Conservation (phyloP, 306 rosid species). For the Sechiopsis laciniata region DNA sequence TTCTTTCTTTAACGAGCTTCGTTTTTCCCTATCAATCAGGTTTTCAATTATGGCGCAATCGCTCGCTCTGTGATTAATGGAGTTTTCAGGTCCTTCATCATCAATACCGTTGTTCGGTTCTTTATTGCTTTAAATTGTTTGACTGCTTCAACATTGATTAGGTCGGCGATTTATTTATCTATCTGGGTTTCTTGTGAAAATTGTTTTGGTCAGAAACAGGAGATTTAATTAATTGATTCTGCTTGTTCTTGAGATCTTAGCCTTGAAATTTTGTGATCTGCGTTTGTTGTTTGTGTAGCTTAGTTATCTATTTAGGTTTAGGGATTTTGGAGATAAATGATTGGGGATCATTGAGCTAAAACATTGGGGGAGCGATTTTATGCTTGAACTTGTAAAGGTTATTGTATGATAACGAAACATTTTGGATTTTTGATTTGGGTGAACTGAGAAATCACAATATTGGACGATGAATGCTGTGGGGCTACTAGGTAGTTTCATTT, state of each 20-base stretch:
- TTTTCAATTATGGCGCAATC: background rate
- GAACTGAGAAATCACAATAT: slow-evolving; percentile 8
- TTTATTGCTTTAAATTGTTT: slow-evolving; percentile 6
- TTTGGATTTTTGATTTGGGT: slow-evolving; percentile 25
- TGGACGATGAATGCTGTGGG: slow-evolving; percentile 77
- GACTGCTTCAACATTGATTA: slow-evolving; percentile 7
- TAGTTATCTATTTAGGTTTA: slow-evolving; percentile 10
- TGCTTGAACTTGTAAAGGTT: background rate
- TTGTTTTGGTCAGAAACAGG: slow-evolving; percentile 1
- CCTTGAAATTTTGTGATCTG: slow-evolving; percentile 7
- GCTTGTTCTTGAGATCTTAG: background rate
- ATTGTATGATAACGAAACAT: background rate
- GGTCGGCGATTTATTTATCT: background rate
- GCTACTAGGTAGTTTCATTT: slow-evolving; percentile 62
- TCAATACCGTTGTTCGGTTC: background rate
- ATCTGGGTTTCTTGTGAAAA: slow-evolving; percentile 9
- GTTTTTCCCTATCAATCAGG: background rate
- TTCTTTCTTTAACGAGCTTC: slow-evolving; percentile 18
- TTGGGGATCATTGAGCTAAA: slow-evolving; percentile 6
- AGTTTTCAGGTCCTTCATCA: background rate
- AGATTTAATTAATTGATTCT: background rate
- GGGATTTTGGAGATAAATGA: background rate
- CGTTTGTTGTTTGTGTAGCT: background rate
- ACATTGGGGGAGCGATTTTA: background rate
- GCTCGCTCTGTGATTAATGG: slow-evolving; percentile 10